Evolutionary conservation across 768 basidiomycete genomes (phyloP), one percentile per base, ranked within the genome.

Genomic region (Porpolomopsis calyptriformis): DNA sequence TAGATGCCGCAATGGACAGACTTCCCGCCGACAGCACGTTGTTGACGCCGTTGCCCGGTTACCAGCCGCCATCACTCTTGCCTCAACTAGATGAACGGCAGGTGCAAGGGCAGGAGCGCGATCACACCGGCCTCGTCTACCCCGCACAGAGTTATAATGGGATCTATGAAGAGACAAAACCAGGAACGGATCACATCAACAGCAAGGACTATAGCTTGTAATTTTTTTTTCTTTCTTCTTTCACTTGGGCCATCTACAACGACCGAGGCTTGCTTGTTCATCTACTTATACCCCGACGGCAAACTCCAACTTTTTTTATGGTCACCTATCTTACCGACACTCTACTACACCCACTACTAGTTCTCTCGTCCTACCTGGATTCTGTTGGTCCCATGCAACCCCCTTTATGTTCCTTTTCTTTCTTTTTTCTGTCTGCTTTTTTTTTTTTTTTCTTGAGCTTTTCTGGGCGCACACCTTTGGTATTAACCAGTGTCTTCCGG

Each of bases 41-140:
- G 45, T 65, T 85, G 50, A 85, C 82, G 25, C 81, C 84, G n/a
- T 66, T 83, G 16, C 70, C 77, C 3, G 74, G 78, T 18, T 82
- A 80, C 53, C 70, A 73, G 49, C 55, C 65, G 6, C 53, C 70
- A 23, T 59, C 72, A n/a, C 51, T 69, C 46, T 52, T 69, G 35
- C 59, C 64, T 27, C 55, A 64, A 18, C 51, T 46, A 12, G 25
- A 47, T 22, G 41, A 37, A 26, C n/a, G 22, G 14, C 35, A 37
- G 12, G 26, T 18, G 24, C 33, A 45, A 11, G 22, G 12, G 7
- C 43, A 38, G 11, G 16, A 25, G 12, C 12, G n/a, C 10, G 20
- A 40, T 14, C n/a, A 24, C 20, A 18, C 3, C 12, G 11, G 18
- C 31, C 23, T 23, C 25, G 33, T 3, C 8, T 26, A 12, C 23